Evolutionary conservation across 139 green algal species (phyloP).

Genomic region (Closterium sp.): DNA sequence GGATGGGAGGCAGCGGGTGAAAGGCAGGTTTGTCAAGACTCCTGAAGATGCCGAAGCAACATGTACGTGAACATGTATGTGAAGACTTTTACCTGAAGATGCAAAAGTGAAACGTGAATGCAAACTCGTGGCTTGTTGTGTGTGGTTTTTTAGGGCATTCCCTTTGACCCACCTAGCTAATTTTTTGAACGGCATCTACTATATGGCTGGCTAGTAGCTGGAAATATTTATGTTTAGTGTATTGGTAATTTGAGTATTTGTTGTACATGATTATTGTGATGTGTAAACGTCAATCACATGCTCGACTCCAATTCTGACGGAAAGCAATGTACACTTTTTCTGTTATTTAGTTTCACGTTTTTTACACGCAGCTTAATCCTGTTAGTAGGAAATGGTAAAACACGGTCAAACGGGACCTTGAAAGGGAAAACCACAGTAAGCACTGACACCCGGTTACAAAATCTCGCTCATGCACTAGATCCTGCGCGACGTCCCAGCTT

Average conservation of each 20-base stretch:
- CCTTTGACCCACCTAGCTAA: not conserved
- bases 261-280: not conserved
- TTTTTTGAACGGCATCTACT: not conserved
- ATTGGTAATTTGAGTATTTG: not conserved
- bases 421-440: too few relatives aligned
- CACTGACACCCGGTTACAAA: too few relatives aligned
- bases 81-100: not conserved
- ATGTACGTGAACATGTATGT: slow-evolving; percentile 35
- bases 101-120: not conserved
- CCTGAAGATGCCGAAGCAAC: not conserved
- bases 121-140: not conserved
- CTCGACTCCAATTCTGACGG: too few relatives aligned
- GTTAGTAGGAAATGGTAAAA: too few relatives aligned
- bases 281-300: too few relatives aligned
- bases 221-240: not conserved
- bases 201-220: not conserved
- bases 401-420: too few relatives aligned
- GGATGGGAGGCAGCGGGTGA: slow-evolving; percentile 49
- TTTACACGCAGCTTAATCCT: too few relatives aligned
- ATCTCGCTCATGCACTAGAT: too few relatives aligned
- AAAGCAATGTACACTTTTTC: too few relatives aligned
- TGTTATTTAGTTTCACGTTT: too few relatives aligned
- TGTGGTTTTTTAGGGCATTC: not conserved
- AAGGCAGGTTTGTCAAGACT: slow-evolving; percentile 52
- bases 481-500: too few relatives aligned